Conservation (phyloP, 441 rosid genomes). For the Manihot esculenta region DNA sequence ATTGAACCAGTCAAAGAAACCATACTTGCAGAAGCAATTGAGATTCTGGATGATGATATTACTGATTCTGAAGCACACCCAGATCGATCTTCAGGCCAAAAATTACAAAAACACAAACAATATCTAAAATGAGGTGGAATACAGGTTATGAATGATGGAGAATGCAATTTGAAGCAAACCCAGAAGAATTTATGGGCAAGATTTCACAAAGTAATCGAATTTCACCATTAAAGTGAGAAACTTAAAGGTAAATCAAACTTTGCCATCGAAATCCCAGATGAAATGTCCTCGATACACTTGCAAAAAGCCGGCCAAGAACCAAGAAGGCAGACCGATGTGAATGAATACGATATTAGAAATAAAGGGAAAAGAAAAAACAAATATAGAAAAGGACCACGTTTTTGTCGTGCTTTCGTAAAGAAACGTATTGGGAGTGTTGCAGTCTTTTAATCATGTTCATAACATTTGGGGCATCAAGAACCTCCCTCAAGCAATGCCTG, state of each 20-base stretch:
- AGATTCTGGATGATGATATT: not conserved
- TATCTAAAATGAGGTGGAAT: not conserved
- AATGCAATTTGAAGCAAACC: conserved; percentile 8
- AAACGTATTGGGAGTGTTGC: not conserved
- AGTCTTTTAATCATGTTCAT: conserved; percentile 69
- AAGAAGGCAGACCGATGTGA: not conserved
- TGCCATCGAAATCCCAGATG: not conserved
- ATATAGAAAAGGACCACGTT: not conserved
- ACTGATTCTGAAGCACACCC: conserved; percentile 4
- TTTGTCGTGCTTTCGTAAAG: not conserved
- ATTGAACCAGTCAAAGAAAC: conserved; percentile 33
- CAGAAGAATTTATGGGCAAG: not conserved
- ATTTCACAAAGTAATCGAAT: not conserved
- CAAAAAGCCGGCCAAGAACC: not conserved
- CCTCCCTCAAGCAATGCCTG: conserved; percentile 94
- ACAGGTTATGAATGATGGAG: not conserved
- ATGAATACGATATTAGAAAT: too few species aligned
- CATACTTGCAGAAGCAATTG: conserved; percentile 26
- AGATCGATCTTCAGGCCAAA: not conserved
- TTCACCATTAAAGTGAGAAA: not conserved
- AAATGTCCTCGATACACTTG: too few species aligned
- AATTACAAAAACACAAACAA: not conserved
- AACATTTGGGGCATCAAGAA: conserved; percentile 78
- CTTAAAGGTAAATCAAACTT: not conserved
- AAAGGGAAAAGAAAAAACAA: not conserved